Base-by-base conservation (phyloP, 1,284 basidiomycete species). In the Ceratobasidium sp. region DNA sequence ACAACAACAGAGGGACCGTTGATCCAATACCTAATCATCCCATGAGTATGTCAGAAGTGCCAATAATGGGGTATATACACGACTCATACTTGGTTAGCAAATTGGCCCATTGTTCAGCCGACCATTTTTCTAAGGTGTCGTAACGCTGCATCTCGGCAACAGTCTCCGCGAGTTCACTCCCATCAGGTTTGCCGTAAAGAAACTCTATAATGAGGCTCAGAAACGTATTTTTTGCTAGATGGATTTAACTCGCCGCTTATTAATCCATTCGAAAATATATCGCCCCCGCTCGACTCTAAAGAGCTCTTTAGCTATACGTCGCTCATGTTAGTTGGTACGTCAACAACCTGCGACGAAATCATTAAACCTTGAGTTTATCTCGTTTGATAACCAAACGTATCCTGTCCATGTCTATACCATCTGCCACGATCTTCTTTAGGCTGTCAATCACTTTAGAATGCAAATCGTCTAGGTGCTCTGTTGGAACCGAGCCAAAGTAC, bases 391-490 rank as follows among this genome's bases (percentile, higher is more conserved):
- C 85, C 87, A 93, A 92, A 21, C 81, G 81, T 91, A 99, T 98
- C 30, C 97, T 85, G 36, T 90, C 85, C 92, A 98, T 96, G 81
- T 99, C 94, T 71, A 99, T 84, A 3, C 92, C 94, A 71, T 92
- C 88, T 23, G 86, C 79, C 23, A 87, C 88, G 64, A 98, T 92
- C 55, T 87, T 87, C 76, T 84, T 80, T 39, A 99, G 83, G 76
- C 93, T 92, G 1, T 83, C 83, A 76, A 87, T 88, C 57, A 99
- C 84, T 78, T 88, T 89, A 48, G 82, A 82, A 71, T 90, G 88
- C 77, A 99, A 92, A 4, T 80, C 82, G 41, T 92, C 86, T 30
- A 99, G 84, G 77, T 92, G 84, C 78, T 92, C 92, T 0, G 88
- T 84, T 1, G 97, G 95, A 1, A 99, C 91, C 8, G 94, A 94